Conservation (phyloP, 768 basidiomycete genomes). For the Hirschioporus abietinus region DNA sequence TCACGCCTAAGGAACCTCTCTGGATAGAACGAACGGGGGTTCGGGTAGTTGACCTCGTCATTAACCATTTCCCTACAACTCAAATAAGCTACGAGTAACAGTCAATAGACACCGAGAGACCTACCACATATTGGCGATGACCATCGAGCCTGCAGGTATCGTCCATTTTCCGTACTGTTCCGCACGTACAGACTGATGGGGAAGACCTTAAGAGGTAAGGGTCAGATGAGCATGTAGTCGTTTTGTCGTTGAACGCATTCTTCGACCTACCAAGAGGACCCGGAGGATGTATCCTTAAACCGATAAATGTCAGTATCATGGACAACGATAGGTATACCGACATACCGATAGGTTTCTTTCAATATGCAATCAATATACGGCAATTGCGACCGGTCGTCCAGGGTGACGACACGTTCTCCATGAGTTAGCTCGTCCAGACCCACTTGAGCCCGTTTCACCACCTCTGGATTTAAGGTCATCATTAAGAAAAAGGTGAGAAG, state of each 20-base stretch:
- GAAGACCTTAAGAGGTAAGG: background rate
- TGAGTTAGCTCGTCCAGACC: slow-evolving; percentile 9
- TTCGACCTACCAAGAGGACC: background rate
- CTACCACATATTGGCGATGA: slow-evolving; percentile 8
- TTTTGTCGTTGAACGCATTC: background rate
- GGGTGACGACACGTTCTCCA: slow-evolving; percentile 7
- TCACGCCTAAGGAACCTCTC: slow-evolving; percentile 17
- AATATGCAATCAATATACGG: slow-evolving; percentile 13
- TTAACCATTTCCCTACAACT: slow-evolving; percentile 15
- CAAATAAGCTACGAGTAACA: slow-evolving; percentile 6
- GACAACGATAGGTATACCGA: background rate
- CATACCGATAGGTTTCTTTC: slow-evolving; percentile 13
- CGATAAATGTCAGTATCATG: background rate
- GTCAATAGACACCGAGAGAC: background rate
- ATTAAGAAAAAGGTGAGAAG: slow-evolving; percentile 8
- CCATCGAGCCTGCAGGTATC: slow-evolving; percentile 10
- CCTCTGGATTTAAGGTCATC: slow-evolving; percentile 13
- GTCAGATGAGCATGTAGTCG: background rate
- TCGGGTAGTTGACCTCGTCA: slow-evolving; percentile 16
- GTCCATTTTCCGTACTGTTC: slow-evolving; percentile 3
- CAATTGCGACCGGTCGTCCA: slow-evolving; percentile 9
- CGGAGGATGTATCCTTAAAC: background rate
- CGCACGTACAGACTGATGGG: slow-evolving; percentile 6
- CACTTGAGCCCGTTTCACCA: slow-evolving; percentile 8
- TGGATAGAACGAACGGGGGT: slow-evolving; percentile 18